Percentiles rank a stretch among this genome's conserved stretches.
phyloP scores from a whole-genome alignment of 768 basidiomycete species.

The Podaxis carcinomalis region DNA sequence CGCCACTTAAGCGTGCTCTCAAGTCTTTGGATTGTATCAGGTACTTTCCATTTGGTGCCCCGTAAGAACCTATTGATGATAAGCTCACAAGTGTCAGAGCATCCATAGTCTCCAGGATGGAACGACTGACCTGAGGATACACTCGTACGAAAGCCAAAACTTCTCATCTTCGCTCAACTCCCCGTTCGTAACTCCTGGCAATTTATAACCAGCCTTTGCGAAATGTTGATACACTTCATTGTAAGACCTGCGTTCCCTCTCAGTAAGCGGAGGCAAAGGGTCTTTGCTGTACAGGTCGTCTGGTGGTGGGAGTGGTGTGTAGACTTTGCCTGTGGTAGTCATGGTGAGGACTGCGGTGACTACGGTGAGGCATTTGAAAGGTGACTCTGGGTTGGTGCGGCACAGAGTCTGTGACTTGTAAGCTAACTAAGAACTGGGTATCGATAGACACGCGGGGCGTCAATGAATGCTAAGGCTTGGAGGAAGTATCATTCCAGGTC shows the following conservation, averaged over 20 bases:
- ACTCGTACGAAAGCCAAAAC: conserved; percentile 75
- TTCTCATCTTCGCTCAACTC: conserved; percentile 55
- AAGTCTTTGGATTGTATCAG: conserved; percentile 53
- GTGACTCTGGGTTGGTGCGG: no score
- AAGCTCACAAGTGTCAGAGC: neutral
- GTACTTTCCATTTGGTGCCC: conserved; percentile 66
- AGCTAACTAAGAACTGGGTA: no score
- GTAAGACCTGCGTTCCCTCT: conserved; percentile 40
- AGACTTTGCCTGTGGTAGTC: conserved; percentile 21
- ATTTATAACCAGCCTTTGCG: conserved; percentile 36
- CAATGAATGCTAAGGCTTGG: no score
- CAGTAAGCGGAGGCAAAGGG: conserved; percentile 30
- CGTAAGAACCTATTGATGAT: conserved; percentile 51
- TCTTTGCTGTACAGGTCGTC: conserved; percentile 18
- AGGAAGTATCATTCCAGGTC: no score
- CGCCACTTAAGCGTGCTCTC: conserved; percentile 74
- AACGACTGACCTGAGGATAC: conserved; percentile 47
- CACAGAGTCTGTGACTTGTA: no score
- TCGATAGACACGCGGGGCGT: no score
- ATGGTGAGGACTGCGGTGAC: neutral
- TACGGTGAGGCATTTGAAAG: neutral
- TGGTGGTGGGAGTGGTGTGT: conserved; percentile 26
- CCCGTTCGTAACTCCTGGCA: conserved; percentile 40
- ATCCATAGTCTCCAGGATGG: neutral
- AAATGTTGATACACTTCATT: conserved; percentile 54